Base-by-base conservation (phyloP, 257 asterid species). In the Solanum virginianum region DNA sequence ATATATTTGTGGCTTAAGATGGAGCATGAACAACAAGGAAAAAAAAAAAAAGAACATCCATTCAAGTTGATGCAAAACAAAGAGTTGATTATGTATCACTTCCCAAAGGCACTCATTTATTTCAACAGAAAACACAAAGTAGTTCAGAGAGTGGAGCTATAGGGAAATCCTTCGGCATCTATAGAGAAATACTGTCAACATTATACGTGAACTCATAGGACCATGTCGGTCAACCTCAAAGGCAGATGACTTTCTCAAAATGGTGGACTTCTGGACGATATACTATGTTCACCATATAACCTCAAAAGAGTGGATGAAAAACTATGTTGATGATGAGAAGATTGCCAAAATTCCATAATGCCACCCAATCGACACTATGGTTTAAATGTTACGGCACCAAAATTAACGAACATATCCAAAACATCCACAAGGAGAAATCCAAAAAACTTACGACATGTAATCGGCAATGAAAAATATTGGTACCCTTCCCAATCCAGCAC, bases 381-480 rank as follows among this genome's bases (percentile, higher is more conserved):
- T 51, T 16, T 77, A 77, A 51, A 62, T 24, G 45, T 18, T 77
- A 77, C 80, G 15, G 45, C 62, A 77, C 26, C 65, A 77, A 77
- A 16, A 51, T 24, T 49, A 51, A 16, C 24, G 26, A 51, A 7
- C 43, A 77, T 24, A 26, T 51, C 45, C 43, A 53, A 26, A 77
- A 77, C 82, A 51, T 77, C 81, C 63, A 77, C 53, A 77, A 77
- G 63, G 47, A 17, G 11, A 51, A 49, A 39, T 53, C 82, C 63
- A 53, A 45, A 77, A 77, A 16, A 86, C 99, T 96, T 91, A 96
- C 98, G 98, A 96, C 55, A 94, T 32, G 87, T 92, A 96, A 88
- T 96, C 89, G 4, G 99, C 97, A 24, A 90, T 90, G 80, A 84
- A 68, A 81, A 96, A 96, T 88, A 96, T 91, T 3, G 99, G 98